Conservation (phyloP, 192 early-diverging fungal species). For the Bifiguratus adelaidae region DNA sequence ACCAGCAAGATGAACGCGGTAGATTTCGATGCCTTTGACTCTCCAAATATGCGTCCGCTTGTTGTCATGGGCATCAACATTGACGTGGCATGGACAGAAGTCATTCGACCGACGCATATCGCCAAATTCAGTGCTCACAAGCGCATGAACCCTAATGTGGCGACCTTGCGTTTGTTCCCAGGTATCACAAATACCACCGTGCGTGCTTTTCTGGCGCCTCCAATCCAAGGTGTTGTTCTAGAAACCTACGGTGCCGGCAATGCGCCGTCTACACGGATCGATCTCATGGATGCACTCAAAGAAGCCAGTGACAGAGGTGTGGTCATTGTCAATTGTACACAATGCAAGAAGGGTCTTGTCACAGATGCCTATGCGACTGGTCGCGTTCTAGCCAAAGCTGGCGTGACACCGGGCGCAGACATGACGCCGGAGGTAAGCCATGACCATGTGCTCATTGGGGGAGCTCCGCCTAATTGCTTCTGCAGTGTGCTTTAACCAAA, state of each 20-base stretch:
- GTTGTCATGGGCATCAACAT: conserved; percentile 97
- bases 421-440: conserved; percentile 75
- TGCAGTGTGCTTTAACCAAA: conserved; percentile 85
- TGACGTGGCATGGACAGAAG: conserved; percentile 83
- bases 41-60: conserved; percentile 80
- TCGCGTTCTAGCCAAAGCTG: conserved; percentile 65
- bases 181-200: conserved; percentile 88
- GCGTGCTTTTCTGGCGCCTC: conserved; percentile 72
- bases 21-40: conserved; percentile 78
- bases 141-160: conserved; percentile 76
- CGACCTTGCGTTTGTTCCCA: conserved; percentile 84
- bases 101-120: conserved; percentile 77
- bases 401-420: conserved; percentile 84
- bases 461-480: background rate
- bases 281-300: conserved; percentile 70
- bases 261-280: conserved; percentile 81
- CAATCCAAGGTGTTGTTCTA: conserved; percentile 83
- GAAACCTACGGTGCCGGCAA: conserved; percentile 98
- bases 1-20: conserved; percentile 67
- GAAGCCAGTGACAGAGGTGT: conserved; percentile 89
- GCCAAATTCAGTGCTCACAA: conserved; percentile 80
- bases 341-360: conserved; percentile 79
- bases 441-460: background rate
- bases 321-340: conserved; percentile 94
- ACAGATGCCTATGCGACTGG: conserved; percentile 88